Evolutionary conservation across 2,329 filamentous ascomycete genomes (phyloP), one percentile per base, ranked within the genome.

Genomic region (Cylindrodendrum hubeiense): DNA sequence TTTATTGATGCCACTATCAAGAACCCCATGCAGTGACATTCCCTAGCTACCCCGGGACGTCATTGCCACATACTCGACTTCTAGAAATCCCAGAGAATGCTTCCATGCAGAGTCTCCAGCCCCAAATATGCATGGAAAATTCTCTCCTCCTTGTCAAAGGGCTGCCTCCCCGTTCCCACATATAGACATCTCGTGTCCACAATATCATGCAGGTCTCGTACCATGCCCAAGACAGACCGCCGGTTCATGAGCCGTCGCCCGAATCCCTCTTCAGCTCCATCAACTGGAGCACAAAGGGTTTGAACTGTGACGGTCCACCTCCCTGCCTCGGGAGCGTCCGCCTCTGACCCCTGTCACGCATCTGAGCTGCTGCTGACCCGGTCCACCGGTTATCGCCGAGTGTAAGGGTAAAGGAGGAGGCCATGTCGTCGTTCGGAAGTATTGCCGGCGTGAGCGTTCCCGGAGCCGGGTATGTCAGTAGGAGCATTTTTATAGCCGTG

Each of bases 401-500:
- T 34, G 19, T 30, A 7, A 65, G 26, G 12, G 34, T 54, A 21
- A 58, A 61, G 19, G 63, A 57, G 17, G 63, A 64, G 1, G 55
- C 30, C 6, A 59, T 28, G 1, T 54, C 43, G 10, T 66, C 50
- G 21, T 26, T 30, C 13, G 64, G 50, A 19, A 66, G 34, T n/a
- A 60, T 53, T 10, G 21, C 51, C 17, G 56, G 65, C 52, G 49
- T 52, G 3, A 34, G 43, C 0, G 34, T 24, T 46, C 47, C 61
- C 15, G 65, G 65, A 12, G 26, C 33, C 3, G 52, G 46, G 7
- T 65, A 67, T 22, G 56, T 65, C 33, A 65, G 26, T 1, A 67
- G 37, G 17, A 67, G 66, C 59, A 67, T 67, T 41, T 67, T 66
- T 33, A 56, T 24, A 1, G 24, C 46, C 7, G 58, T 57, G 3